Evolutionary conservation across 225 moss, liverwort and hornwort species (phyloP), one percentile per base, ranked within the genome.

Genomic region (Polytrichum formosum): DNA sequence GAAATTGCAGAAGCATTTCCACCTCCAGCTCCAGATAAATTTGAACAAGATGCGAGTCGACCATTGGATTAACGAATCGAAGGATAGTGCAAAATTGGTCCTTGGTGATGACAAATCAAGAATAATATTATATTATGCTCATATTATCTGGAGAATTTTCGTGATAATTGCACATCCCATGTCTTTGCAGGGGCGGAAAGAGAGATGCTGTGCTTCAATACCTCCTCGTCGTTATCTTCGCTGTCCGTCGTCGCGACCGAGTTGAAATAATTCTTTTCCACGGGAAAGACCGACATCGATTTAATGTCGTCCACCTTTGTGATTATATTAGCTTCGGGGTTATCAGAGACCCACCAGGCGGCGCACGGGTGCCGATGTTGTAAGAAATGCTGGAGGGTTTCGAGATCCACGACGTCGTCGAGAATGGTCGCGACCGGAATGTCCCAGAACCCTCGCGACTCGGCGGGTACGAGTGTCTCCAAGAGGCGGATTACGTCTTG

Each of bases 261-360:
- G 13, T 54, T 9, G 10, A 25, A 53, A 13, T 7, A 16, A 26
- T 8, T 26, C 25, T 46, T 7, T 2, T 46, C 22, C 53, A 54
- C 6, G 46, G 53, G 53, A 5, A 66, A 62, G 61, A 64, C 54
- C 28, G 79, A 74, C 25, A 60, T 62, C 61, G 56, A 67, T 60
- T 62, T 61, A 18, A 23, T 16, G 1, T 26, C 62, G 18, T 26
- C 26, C 27, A 9, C 26, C 28, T 26, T 46, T 2, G 46, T 46
- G 26, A 53, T 65, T 17, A 61, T 53, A 4, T 25, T n/a, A 30
- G 78, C 90, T 72, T 78, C 82, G 13, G 90, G 75, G 33, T 78
- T 79, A 64, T 91, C 90, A 4, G 76, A 71, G 26, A 85, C 85
- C 97, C 97, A 97, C 97, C 97, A 97, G 92, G 94, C 94, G 6